Base-by-base conservation (phyloP, 345 rosid genomes). In the Lenwebbia sp. region DNA sequence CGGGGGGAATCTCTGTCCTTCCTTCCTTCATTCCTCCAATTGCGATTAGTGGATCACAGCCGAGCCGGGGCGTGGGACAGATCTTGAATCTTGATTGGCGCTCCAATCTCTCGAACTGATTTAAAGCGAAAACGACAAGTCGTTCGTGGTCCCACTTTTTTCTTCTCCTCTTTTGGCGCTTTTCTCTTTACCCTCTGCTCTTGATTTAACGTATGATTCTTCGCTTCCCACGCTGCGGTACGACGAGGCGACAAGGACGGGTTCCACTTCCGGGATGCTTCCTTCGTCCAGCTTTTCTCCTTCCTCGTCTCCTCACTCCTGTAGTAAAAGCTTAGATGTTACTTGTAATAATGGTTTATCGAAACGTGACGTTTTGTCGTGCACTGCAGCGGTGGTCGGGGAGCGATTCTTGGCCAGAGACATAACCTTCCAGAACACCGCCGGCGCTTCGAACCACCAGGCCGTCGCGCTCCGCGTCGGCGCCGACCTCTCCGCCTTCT, bases 381-480 rank as follows among this genome's bases (percentile, higher is more conserved):
- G 47, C 47, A 10, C 75, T 87, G 88, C 98, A 96, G 99, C 96
- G 50, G 96, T 86, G 41, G 98, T 96, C 37, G 99, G 99, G 3
- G 92, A 90, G 78, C 86, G 95, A 82, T 96, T 96, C 89, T 84
- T 96, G 30, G 99, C 99, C 10, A 88, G 94, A 54, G 93, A 91
- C 90, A 85, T 96, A 33, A 95, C 99, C 23, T 95, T 96, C 90
- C 86, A 95, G 44, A 96, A 96, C 94, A 92, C 98, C 7, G 99
- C 99, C 0, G 99, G 99, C 49, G 91, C 94, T 26, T 90, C 96
- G 7, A 96, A 82, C 51, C 89, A 88, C 85, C 89, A 88, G 83
- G 89, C 89, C 3, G 89, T 88, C 51, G 89, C 89, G 13, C 92
- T 96, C 74, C 92, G 98, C 3, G 96, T 92, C 11, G 98, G 98